A percentile compares a stretch with the other conserved stretches of the same genome.
Conservation (phyloP, 225 moss, liverwort and hornwort species). For the Rhytidiadelphus loreus region DNA sequence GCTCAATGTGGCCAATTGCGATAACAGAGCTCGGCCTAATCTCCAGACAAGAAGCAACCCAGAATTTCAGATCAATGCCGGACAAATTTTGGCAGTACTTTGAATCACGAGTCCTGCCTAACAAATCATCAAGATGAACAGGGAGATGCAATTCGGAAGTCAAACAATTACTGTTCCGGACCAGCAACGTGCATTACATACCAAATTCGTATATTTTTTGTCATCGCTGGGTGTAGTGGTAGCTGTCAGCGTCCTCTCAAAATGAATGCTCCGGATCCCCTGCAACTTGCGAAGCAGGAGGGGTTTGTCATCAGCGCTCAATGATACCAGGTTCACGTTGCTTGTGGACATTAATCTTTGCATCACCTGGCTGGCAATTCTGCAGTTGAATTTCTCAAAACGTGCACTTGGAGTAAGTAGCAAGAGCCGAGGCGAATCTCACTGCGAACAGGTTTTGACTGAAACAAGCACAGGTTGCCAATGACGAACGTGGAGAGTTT, state of each 20-base stretch:
- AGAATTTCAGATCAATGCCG: background rate
- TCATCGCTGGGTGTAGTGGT: background rate
- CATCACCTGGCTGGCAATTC: background rate
- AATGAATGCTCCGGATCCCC: background rate
- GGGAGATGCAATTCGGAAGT: background rate
- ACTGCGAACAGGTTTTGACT: background rate
- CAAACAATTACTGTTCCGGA: background rate
- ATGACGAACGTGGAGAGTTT: background rate
- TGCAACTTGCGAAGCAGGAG: background rate
- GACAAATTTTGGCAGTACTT: background rate
- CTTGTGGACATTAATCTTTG: background rate
- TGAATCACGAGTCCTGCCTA: background rate
- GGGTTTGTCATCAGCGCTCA: background rate
- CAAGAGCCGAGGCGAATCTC: background rate
- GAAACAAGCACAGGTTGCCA: background rate
- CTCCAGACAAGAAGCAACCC: background rate
- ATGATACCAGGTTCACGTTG: background rate
- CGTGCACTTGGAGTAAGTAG: background rate
- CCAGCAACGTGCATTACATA: background rate
- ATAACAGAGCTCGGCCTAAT: background rate
- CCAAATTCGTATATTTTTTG: background rate
- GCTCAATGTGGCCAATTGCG: background rate
- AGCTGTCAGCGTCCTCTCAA: background rate
- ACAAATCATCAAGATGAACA: no score
- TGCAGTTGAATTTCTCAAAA: background rate